phyloP scores from a whole-genome alignment of 2,329 filamentous ascomycete species.

The Verticillium longisporum region DNA sequence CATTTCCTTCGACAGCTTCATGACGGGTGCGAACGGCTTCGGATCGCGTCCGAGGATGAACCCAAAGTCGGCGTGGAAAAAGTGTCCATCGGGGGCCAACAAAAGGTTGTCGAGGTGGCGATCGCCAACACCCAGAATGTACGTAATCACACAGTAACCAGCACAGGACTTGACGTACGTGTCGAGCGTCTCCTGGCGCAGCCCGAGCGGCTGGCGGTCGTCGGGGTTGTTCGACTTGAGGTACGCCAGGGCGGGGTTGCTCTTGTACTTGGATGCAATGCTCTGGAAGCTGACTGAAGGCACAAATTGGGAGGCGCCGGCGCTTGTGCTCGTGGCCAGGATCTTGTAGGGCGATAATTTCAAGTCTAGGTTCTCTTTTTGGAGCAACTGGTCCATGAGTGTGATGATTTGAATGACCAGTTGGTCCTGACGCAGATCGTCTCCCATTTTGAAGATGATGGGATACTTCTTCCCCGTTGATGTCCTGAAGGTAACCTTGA shows the following conservation, averaged over 20 bases:
- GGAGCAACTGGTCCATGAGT: conserved; percentile 90
- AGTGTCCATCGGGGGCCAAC: conserved; percentile 81
- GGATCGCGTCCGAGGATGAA: conserved; percentile 96
- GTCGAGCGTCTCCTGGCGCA: conserved; percentile 88
- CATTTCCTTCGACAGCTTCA: conserved; percentile 98
- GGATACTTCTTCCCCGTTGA: conserved; percentile 71
- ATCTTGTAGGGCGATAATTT: conserved; percentile 96
- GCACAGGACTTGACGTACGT: conserved; percentile 94
- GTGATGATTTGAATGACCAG: conserved; percentile 92
- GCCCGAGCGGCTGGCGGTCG: conserved; percentile 69
- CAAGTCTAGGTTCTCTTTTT: conserved; percentile 92
- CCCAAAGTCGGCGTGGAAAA: conserved; percentile 98
- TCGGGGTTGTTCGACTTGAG: conserved; percentile 87
- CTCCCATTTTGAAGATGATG: conserved; percentile 94
- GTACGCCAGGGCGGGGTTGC: conserved; percentile 69
- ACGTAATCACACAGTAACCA: conserved; percentile 97
- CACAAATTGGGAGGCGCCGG: conserved; percentile 90
- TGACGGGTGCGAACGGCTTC: conserved; percentile 92
- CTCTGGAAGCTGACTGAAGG: conserved; percentile 77
- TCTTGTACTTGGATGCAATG: conserved; percentile 76
- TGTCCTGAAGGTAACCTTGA: conserved; percentile 87
- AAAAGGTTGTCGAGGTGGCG: conserved; percentile 93
- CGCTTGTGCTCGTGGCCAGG: conserved; percentile 81
- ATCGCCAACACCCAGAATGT: conserved; percentile 92
- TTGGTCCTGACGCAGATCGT: conserved; percentile 94